A percentile compares a stretch with the other conserved stretches of the same genome.
These are phyloP conservation scores for Pyrenophora graminea DNA, from an alignment of 2,329 filamentous ascomycete species.

Conservation along the genomic window DNA sequence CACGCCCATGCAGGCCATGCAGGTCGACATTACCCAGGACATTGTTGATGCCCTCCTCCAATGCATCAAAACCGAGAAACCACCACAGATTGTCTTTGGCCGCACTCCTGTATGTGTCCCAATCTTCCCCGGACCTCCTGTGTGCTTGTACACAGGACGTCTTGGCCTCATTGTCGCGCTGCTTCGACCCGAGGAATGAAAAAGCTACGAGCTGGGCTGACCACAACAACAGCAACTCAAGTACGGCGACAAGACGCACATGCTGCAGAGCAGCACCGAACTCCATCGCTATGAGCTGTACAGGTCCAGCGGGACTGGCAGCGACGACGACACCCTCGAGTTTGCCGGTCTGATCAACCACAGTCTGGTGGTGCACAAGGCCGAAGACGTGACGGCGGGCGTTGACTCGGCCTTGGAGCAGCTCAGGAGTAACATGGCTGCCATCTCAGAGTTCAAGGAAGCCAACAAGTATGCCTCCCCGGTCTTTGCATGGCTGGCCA, in stretches of 20 bases:
- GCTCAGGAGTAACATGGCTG: slow-evolving; percentile 63
- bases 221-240: slow-evolving; percentile 55
- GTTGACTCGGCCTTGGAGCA: slow-evolving; percentile 64
- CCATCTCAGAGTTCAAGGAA: slow-evolving; percentile 63
- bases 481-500: slow-evolving; percentile 31
- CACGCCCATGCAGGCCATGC: slow-evolving; percentile 46
- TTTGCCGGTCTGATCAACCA: slow-evolving; percentile 64
- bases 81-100: slow-evolving; percentile 47
- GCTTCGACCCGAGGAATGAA: slow-evolving; percentile 14
- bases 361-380: slow-evolving; percentile 59
- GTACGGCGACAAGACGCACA: slow-evolving; percentile 61
- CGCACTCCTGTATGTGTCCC: slow-evolving; percentile 46
- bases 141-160: slow-evolving; percentile 5
- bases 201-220: slow-evolving; percentile 34
- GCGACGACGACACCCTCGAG: slow-evolving; percentile 47
- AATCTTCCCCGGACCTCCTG: slow-evolving; percentile 9
- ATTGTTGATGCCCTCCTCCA: slow-evolving; percentile 49
- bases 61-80: slow-evolving; percentile 42
- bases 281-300: slow-evolving; percentile 64
- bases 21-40: slow-evolving; percentile 48
- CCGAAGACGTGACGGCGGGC: slow-evolving; percentile 58
- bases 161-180: slow-evolving; percentile 12
- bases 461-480: slow-evolving; percentile 57
- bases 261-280: slow-evolving; percentile 59
- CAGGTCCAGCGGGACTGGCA: slow-evolving; percentile 46